Evolutionary conservation across 768 basidiomycete species (phyloP), one percentile per base, ranked within the genome.

Genomic region (Agrocybe chaxingu): DNA sequence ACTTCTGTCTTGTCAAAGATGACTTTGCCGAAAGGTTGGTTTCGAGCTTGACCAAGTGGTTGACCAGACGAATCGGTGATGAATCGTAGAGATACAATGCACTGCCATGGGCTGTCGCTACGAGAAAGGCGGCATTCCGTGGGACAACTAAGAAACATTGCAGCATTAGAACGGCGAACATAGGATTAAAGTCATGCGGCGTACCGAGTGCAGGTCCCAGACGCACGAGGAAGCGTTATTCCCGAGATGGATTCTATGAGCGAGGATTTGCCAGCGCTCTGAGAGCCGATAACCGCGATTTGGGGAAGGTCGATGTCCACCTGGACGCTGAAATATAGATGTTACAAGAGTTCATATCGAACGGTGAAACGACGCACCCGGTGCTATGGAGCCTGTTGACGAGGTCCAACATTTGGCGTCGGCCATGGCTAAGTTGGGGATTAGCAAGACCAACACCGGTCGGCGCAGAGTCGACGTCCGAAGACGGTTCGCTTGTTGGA

Each of bases 231-330:
- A 0, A 89, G 68, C 0, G 78, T 84, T 11, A 89, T 79, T 0
- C 87, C 85, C 0, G 85, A 87, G 40, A 90, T 88, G 0, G 85
- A 78, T 56, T 90, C 87, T 8, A 90, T 89, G 4, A 89, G 72
- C 0, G 87, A 89, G 0, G 85, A 87, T 57, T 89, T 89, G 0
- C 88, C 88, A 0, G 84, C 85, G 38, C 82, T 85, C 55, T 90
- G 88, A 2, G 74, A 77, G 0, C 88, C 87, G 12, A 88, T 77
- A 36, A 89, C 88, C 0, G 81, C 83, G 31, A 90, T 87, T 54
- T 81, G 79, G 0, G 89, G 88, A 0, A 90, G 67, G 56, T 88
- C 85, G 8, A 91, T 79, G 46, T 89, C 84, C 9, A 77, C 70
- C 53, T 88, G 80, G 0, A 85, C 84, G 0, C 87, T 89, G 16